Evolutionary conservation across 2,329 filamentous ascomycete genomes (phyloP).

Genomic region (Fusarium clavum): DNA sequence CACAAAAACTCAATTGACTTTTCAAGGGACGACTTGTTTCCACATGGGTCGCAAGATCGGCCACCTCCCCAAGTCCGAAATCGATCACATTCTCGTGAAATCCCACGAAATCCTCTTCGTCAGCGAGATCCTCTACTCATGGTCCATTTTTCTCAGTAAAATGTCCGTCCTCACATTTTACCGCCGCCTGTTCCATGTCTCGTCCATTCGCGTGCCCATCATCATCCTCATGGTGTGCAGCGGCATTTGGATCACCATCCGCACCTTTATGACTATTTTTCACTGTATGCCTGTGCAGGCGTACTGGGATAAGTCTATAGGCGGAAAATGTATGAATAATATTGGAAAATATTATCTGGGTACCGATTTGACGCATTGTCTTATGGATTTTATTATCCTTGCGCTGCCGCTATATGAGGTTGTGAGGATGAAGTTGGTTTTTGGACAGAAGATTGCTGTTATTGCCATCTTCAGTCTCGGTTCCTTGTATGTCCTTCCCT

Average conservation of each 20-base stretch:
- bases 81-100: conserved; percentile 28
- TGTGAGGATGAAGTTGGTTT: conserved; percentile 17
- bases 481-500: conserved; percentile 6
- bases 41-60: conserved; percentile 31
- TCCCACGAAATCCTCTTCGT: conserved; percentile 29
- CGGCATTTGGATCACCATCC: conserved; percentile 45
- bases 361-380: conserved; percentile 31
- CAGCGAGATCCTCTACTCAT: conserved; percentile 40
- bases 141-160: conserved; percentile 47
- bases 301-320: conserved; percentile 31
- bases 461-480: conserved; percentile 29
- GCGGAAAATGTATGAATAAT: conserved; percentile 17
- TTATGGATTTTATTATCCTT: conserved; percentile 34
- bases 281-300: conserved; percentile 35
- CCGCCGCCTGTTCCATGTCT: conserved; percentile 45
- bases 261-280: conserved; percentile 37
- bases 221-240: conserved; percentile 40
- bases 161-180: conserved; percentile 48
- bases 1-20: conserved; percentile 2
- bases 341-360: conserved; percentile 21
- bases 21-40: conserved; percentile 21
- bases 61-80: conserved; percentile 2
- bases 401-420: conserved; percentile 25
- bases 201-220: conserved; percentile 46
- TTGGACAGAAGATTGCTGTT: conserved; percentile 33